These are phyloP conservation scores for Haplographium delicatum DNA, from an alignment of 495 filamentous ascomycete species.

Conservation along the genomic window DNA sequence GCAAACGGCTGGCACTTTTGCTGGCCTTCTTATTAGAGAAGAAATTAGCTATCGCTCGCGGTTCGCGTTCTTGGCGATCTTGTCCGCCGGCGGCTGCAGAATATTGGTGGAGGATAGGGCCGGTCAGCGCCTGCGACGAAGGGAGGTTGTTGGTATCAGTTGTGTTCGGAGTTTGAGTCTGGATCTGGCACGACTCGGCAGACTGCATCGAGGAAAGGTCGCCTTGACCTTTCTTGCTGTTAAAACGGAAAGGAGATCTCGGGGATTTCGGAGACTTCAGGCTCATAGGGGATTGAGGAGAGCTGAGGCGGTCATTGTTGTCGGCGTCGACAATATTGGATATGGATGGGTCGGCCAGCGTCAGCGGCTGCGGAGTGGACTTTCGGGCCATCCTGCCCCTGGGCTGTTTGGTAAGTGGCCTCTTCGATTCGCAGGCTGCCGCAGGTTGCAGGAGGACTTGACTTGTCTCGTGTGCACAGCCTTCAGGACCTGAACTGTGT, in stretches of 20 bases:
- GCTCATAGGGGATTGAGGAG: constrained; percentile 22
- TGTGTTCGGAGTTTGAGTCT: no score
- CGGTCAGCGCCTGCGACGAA: constrained; percentile 10
- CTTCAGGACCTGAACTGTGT: constrained; percentile 13
- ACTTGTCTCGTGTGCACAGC: constrained; percentile 20
- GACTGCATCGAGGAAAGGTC: constrained; percentile 9
- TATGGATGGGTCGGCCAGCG: constrained; percentile 35
- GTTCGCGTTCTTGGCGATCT: constrained; percentile 13
- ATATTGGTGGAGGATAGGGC: constrained; percentile 4
- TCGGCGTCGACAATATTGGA: constrained; percentile 10
- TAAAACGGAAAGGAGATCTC: constrained; percentile 45
- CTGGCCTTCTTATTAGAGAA: constrained; percentile 27
- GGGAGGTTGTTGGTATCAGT: constrained; percentile 11
- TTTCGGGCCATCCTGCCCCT: constrained; percentile 45
- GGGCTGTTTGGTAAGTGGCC: constrained; percentile 1
- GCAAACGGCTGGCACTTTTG: constrained; percentile 25
- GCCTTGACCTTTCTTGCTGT: constrained; percentile 24
- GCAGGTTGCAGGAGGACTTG: constrained; percentile 8
- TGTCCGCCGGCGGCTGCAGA: not conserved
- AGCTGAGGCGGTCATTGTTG: constrained; percentile 4
- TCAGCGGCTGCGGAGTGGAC: constrained; percentile 47
- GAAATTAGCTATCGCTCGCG: constrained; percentile 16
- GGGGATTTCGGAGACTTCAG: constrained; percentile 45
- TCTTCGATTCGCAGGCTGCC: constrained; percentile 14
- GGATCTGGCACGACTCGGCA: constrained; percentile 3